Conservation (phyloP, 2,329 filamentous ascomycete species). For the Mycosphaerella arachidis region DNA sequence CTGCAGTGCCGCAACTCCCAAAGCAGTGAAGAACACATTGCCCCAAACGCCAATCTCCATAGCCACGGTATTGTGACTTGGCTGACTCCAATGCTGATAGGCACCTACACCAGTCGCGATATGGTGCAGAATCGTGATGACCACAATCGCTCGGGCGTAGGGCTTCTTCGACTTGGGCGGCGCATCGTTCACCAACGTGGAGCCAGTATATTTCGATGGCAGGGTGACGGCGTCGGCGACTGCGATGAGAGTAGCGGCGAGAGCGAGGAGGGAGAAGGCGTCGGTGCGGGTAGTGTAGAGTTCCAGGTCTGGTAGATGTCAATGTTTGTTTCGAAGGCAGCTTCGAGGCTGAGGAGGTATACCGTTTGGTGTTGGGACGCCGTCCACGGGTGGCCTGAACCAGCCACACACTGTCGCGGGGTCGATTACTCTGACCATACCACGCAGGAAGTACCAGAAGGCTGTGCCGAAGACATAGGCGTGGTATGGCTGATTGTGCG, state of each 20-base stretch:
- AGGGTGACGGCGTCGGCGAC: slow-evolving; percentile 31
- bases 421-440: slow-evolving; percentile 31
- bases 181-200: slow-evolving; percentile 16
- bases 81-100: slow-evolving; percentile 30
- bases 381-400: slow-evolving; percentile 32
- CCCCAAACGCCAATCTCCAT: slow-evolving; percentile 36
- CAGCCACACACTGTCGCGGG: slow-evolving; percentile 33
- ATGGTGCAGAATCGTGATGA: slow-evolving; percentile 35
- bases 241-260: slow-evolving; percentile 30
- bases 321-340: not conserved
- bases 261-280: slow-evolving; percentile 33
- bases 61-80: slow-evolving; percentile 31
- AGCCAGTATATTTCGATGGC: slow-evolving; percentile 20
- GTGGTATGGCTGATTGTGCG: slow-evolving; percentile 24
- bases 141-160: slow-evolving; percentile 30
- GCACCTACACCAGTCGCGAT: slow-evolving; percentile 33
- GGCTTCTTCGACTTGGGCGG: slow-evolving; percentile 24
- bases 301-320: slow-evolving; percentile 31
- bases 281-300: slow-evolving; percentile 37
- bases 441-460: slow-evolving; percentile 36
- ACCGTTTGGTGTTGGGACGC: slow-evolving; percentile 25
- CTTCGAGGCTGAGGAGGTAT: not conserved
- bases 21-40: slow-evolving; percentile 27
- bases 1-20: slow-evolving; percentile 27
- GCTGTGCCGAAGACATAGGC: slow-evolving; percentile 31